These are phyloP conservation scores for Phytophthora sansomeana DNA, from an alignment of 352 stramenopile genomes.

Conservation along the genomic window DNA sequence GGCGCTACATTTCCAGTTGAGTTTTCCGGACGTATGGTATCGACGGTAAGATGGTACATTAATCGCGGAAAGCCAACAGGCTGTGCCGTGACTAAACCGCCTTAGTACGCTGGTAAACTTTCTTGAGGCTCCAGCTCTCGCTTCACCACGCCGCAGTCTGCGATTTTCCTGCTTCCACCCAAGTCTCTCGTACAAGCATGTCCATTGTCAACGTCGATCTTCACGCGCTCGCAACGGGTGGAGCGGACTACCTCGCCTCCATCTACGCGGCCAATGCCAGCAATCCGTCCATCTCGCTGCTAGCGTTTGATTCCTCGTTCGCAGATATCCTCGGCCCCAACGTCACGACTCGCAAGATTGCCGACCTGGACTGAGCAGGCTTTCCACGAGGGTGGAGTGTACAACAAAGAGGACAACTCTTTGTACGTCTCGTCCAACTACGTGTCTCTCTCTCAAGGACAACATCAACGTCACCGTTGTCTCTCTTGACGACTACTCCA, in stretches of 20 bases:
- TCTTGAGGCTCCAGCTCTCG: too few relatives aligned
- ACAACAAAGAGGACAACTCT: constrained; percentile 21
- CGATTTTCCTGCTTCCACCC: constrained; percentile 7
- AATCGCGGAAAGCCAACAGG: too few relatives aligned
- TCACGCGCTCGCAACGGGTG: constrained; percentile 10
- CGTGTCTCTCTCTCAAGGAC: constrained; percentile 10
- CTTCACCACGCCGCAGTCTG: not conserved
- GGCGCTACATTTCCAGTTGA: not conserved
- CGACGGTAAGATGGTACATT: too few relatives aligned
- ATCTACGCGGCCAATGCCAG: constrained; percentile 4
- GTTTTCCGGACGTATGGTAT: not conserved
- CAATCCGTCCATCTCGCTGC: not conserved
- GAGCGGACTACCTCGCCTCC: constrained; percentile 12
- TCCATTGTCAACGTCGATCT: constrained; percentile 18
- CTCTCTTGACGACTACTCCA: constrained; percentile 19
- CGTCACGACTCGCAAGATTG: constrained; percentile 5
- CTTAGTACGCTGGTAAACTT: too few relatives aligned
- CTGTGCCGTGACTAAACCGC: too few relatives aligned
- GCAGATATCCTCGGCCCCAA: constrained; percentile 10
- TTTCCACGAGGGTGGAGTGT: constrained; percentile 23
- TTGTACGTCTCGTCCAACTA: constrained; percentile 25
- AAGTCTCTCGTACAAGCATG: constrained; percentile 13
- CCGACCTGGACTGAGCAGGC: constrained; percentile 21
- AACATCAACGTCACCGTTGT: constrained; percentile 22
- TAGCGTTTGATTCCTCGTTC: constrained; percentile 13